These are phyloP conservation scores for Fusarium brevicatenulatum DNA, from an alignment of 2,329 filamentous ascomycete genomes.

Conservation along the genomic window DNA sequence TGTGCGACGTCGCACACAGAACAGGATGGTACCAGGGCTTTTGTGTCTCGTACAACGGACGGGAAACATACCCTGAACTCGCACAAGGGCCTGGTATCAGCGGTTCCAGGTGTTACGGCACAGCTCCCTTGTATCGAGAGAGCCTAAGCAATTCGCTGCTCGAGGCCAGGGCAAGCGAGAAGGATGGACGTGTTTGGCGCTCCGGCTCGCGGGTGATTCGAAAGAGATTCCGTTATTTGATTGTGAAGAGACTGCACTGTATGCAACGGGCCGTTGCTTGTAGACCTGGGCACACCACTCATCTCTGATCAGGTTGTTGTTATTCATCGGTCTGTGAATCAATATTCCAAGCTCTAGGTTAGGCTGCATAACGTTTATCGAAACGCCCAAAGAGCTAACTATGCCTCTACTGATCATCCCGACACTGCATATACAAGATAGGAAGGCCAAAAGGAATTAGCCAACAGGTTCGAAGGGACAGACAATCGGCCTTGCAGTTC, in stretches of 20 bases:
- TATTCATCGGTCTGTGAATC: constrained; percentile 1
- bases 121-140: constrained; percentile 16
- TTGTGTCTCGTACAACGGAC: constrained; percentile 15
- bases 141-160: constrained; percentile 42
- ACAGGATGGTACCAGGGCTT: constrained; percentile 21
- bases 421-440: constrained; percentile 11
- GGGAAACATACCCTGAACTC: constrained; percentile 14
- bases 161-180: constrained; percentile 41
- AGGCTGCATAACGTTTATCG: constrained; percentile 9
- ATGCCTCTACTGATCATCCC: not conserved
- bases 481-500: constrained; percentile 13
- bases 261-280: constrained; percentile 20
- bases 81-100: constrained; percentile 19
- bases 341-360: constrained; percentile 1
- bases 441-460: constrained; percentile 16
- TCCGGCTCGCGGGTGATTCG: constrained; percentile 28
- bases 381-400: not conserved
- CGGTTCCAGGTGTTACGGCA: constrained; percentile 30
- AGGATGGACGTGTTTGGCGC: constrained; percentile 29
- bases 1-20: constrained; percentile 29
- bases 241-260: not conserved
- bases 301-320: constrained; percentile 8
- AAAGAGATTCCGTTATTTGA: constrained; percentile 26
- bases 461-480: constrained; percentile 21
- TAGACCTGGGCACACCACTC: not conserved